Conservation (phyloP, 2,329 filamentous ascomycete species). For the Paecilomyces dactylethromorphus region DNA sequence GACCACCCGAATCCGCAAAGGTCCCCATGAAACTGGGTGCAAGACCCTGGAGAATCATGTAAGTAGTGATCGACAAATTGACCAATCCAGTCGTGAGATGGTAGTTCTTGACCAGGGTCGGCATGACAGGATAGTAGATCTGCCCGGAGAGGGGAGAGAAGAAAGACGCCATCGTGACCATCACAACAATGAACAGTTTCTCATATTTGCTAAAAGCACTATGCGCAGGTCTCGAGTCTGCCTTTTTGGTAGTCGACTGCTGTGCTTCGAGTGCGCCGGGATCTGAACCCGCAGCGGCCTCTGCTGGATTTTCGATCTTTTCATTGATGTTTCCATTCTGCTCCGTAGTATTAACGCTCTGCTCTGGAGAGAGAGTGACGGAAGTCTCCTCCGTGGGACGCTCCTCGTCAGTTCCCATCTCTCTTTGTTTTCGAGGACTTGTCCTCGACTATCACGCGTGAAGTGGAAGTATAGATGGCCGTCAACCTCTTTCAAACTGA, state of each 20-base stretch:
- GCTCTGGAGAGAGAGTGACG: too few species aligned
- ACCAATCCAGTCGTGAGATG: constrained; percentile 2
- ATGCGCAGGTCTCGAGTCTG: constrained; percentile 2
- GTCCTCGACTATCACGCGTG: too few species aligned
- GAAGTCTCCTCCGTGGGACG: too few species aligned
- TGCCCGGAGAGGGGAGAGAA: constrained; percentile 36
- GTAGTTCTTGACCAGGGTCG: constrained; percentile 14
- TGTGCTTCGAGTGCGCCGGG: not conserved
- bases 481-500: too few species aligned
- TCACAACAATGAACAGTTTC: constrained; percentile 30
- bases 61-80: constrained; percentile 10
- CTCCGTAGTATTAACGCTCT: too few species aligned
- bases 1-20: constrained; percentile 54
- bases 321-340: not conserved
- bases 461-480: too few species aligned
- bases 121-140: constrained; percentile 34
- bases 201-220: constrained; percentile 24
- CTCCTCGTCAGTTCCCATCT: too few species aligned
- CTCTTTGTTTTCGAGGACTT: too few species aligned
- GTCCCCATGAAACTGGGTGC: constrained; percentile 57
- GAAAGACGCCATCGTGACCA: constrained; percentile 34
- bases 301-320: not conserved
- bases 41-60: constrained; percentile 52
- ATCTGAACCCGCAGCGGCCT: not conserved
- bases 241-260: not conserved